Evolutionary conservation across 139 green algal species (phyloP), one percentile per base, ranked within the genome.

Genomic region (Tetraselmis striata): DNA sequence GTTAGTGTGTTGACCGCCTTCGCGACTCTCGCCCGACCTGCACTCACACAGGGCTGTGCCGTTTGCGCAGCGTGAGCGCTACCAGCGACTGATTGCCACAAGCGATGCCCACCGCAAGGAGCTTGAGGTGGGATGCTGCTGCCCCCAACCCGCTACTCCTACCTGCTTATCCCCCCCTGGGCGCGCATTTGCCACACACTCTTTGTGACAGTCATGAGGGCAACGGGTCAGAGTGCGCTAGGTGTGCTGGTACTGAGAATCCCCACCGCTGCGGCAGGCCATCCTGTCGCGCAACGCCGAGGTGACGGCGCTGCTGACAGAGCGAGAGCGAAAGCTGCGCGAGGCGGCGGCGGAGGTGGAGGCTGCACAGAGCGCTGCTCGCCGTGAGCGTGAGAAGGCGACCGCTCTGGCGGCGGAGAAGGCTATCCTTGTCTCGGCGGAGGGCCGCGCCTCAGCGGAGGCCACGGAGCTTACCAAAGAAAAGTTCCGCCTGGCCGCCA

Each of bases 401-500:
- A 32, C 86, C 28, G 78, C 59, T 1, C 79, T 92, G 81, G 82
- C 84, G n/a, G 83, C 84, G 26, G 89, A 92, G 81, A 88, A 86
- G 83, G 31, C 45, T 22, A 77, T 91, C 59, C 67, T 92, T 30
- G 76, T 30, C 5, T 67, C 79, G 23, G 84, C 85, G 0, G 85
- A 92, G 85, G 32, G 74, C 77, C 83, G 87, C 0, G 67, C 83
- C 0, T 30, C 83, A 0, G 30, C 1, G 1, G 85, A 91, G 81
- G 59, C 81, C 0, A 31, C 84, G 1, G 59, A 83, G 27, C 58
- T 83, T 18, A 81, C 76, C 23, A 75, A 81, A 2, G 88, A 92
- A 29, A 89, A 88, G 58, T 90, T 84, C 82, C 83, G 84, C 23
- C 77, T 91, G 84, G 77, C 82, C 1, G 88, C 88, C 0, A 82